These are phyloP conservation scores for Papiliotrema terrestris DNA, from an alignment of 1,284 basidiomycete species.

Conservation along the genomic window DNA sequence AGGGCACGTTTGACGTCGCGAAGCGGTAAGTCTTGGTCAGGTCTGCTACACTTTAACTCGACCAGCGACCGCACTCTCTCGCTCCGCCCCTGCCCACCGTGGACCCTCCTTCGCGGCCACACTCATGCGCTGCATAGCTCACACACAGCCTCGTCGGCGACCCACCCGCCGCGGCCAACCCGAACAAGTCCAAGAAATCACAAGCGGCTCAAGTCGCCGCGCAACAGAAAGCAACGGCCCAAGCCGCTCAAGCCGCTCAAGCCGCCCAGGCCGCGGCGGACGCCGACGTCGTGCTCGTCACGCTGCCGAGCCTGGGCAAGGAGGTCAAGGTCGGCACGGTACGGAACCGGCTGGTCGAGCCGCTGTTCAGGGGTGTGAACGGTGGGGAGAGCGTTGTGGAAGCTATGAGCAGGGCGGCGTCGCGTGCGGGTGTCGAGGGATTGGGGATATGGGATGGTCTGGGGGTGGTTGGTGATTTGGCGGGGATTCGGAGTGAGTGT, in stretches of 20 bases:
- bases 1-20: conserved; percentile 64
- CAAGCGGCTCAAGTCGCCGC: conserved; percentile 61
- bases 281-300: conserved; percentile 45
- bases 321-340: conserved; percentile 78
- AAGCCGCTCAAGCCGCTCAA: conserved; percentile 61
- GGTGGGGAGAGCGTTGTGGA: conserved; percentile 57
- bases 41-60: conserved; percentile 13
- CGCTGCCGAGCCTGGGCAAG: conserved; percentile 66
- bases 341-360: conserved; percentile 84
- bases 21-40: conserved; percentile 51
- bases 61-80: conserved; percentile 2
- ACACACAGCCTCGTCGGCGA: conserved; percentile 35
- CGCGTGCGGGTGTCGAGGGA: conserved; percentile 47
- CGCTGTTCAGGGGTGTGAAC: conserved; percentile 58
- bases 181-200: conserved; percentile 53
- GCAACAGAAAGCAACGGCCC: conserved; percentile 55
- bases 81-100: no score
- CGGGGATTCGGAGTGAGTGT: conserved; percentile 67
- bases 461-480: conserved; percentile 77
- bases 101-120: no score
- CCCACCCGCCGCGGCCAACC: conserved; percentile 18
- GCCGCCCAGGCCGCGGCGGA: conserved; percentile 26
- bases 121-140: background rate
- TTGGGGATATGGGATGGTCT: conserved; percentile 74
- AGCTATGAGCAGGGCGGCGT: conserved; percentile 39